Percentiles rank a stretch among this genome's conserved stretches.
These are phyloP conservation scores for Lipomyces kockii DNA, from an alignment of 805 yeast genomes.

Conservation along the genomic window DNA sequence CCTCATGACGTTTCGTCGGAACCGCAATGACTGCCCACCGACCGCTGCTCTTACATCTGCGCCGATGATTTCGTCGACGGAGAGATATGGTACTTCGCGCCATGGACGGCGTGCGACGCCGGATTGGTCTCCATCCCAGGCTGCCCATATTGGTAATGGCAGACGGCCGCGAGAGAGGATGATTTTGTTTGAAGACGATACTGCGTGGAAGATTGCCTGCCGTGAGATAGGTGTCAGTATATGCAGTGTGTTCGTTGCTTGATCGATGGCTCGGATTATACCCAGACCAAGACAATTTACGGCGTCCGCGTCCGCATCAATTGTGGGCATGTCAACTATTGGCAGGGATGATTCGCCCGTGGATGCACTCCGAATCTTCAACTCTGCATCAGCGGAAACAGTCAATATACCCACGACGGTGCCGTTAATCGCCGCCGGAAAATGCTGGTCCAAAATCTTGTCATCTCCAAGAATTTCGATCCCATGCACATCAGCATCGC, in stretches of 20 bases:
- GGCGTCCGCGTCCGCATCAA: constrained; percentile 5
- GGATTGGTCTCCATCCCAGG: constrained; percentile 21
- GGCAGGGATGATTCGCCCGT: constrained; percentile 1
- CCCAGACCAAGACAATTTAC: constrained; percentile 28
- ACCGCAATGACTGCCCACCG: constrained; percentile 26
- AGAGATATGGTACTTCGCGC: constrained; percentile 28
- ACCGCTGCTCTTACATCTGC: constrained; percentile 5
- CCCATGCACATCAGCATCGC: constrained; percentile 44
- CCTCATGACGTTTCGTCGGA: constrained; percentile 31
- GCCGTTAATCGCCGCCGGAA: constrained; percentile 43
- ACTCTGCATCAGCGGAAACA: constrained; percentile 10
- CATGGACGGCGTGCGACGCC: constrained; percentile 20
- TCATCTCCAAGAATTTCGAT: constrained; percentile 35
- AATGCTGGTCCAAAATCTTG: constrained; percentile 39
- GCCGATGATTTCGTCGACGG: constrained; percentile 13
- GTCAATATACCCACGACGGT: constrained; percentile 44
- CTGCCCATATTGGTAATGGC: constrained; percentile 24
- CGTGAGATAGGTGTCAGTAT: constrained; percentile 16
- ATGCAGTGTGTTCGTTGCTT: constrained; percentile 8
- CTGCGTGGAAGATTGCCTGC: neutral
- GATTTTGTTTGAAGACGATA: constrained; percentile 4
- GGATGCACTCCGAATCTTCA: constrained; percentile 2
- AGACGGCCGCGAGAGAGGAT: constrained; percentile 28
- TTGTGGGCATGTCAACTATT: constrained; percentile 6
- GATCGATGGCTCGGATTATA: constrained; percentile 28